Conservation (phyloP, 305 asterid species). For the Fraxinus greggii region DNA sequence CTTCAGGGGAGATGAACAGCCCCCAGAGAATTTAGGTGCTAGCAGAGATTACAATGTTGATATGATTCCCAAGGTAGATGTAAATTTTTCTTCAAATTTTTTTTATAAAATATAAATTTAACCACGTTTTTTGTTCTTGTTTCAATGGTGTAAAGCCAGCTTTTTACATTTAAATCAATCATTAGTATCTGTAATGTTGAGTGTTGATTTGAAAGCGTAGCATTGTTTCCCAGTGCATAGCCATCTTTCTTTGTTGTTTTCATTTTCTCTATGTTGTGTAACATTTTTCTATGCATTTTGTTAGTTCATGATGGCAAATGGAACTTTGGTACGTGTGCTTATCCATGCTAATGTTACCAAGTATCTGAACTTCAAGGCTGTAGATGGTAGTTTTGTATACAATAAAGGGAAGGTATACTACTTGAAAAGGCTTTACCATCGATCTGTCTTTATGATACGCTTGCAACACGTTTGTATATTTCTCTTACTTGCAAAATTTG, state of each 20-base stretch:
- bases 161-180: neutral
- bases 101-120: conserved; percentile 4
- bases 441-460: neutral
- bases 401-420: conserved; percentile 77
- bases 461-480: neutral
- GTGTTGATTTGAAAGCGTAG: neutral
- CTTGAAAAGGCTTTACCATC: conserved; percentile 1
- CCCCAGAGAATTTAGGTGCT: conserved; percentile 67
- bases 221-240: neutral
- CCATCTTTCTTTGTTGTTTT: neutral
- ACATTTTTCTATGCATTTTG: conserved; percentile 9
- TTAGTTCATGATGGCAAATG: conserved; percentile 95
- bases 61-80: conserved; percentile 85
- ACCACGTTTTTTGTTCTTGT: neutral
- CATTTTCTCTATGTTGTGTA: neutral
- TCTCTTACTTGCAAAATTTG: conserved; percentile 1
- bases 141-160: neutral
- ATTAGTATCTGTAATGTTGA: neutral
- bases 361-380: conserved; percentile 96
- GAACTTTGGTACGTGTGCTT: conserved; percentile 83
- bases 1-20: conserved; percentile 66
- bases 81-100: neutral
- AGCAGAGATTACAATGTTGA: conserved; percentile 95
- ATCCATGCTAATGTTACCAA: conserved; percentile 88
- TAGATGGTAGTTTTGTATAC: conserved; percentile 94